A percentile compares a stretch with the other conserved stretches of the same genome.
Evolutionary conservation across 345 rosid species (phyloP).

Genomic region (Microthlaspi erraticum): DNA sequence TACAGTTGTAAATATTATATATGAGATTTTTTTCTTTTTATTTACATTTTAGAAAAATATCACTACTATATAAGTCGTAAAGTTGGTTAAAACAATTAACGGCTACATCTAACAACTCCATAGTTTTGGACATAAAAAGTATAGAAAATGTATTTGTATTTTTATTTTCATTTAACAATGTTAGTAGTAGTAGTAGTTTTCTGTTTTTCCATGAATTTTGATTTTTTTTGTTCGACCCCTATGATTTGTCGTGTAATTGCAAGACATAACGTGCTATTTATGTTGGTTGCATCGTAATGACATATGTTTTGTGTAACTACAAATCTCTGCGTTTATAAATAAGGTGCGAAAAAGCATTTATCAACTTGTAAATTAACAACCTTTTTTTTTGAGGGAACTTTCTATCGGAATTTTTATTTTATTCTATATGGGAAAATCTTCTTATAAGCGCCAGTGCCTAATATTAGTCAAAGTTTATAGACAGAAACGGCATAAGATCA

Average conservation of each 20-base stretch:
- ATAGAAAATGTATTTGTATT: not conserved
- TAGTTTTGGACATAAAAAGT: not conserved
- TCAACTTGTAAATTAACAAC: not conserved
- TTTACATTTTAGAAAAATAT: not conserved
- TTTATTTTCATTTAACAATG: too few relatives aligned
- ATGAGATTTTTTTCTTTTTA: not conserved
- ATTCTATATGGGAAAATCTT: not conserved
- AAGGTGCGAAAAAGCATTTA: not conserved
- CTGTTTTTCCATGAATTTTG: not conserved
- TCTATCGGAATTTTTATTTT: too few relatives aligned
- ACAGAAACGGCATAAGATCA: not conserved
- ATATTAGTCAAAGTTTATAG: slow-evolving; percentile 17
- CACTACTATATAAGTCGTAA: slow-evolving; percentile 1
- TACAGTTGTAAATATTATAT: slow-evolving; percentile 1
- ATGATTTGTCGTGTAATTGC: not conserved
- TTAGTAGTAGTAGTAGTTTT: not conserved
- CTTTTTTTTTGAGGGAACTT: too few relatives aligned
- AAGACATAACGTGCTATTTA: slow-evolving; percentile 11
- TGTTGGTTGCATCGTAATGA: slow-evolving; percentile 7
- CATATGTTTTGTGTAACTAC: not conserved
- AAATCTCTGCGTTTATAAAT: not conserved
- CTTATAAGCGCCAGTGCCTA: not conserved
- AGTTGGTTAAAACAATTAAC: not conserved
- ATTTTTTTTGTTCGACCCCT: not conserved
- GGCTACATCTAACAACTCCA: not conserved